Conservation (phyloP, 768 basidiomycete genomes). For the Dacryopinax spathularia region DNA sequence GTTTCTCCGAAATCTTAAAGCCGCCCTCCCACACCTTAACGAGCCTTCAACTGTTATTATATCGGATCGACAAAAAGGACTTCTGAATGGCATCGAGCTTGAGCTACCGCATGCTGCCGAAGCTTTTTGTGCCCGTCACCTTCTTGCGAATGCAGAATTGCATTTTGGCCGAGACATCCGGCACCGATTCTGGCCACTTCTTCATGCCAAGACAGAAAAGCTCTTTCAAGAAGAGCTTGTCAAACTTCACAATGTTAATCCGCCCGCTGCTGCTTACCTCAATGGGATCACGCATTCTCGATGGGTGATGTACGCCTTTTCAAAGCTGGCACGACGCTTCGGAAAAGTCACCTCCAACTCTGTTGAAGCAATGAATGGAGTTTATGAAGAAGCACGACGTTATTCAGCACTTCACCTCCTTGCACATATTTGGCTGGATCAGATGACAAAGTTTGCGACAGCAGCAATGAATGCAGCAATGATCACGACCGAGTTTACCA, state of each 20-base stretch:
- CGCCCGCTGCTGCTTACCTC: background rate
- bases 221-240: background rate
- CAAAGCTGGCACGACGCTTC: background rate
- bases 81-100: background rate
- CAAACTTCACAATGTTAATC: background rate
- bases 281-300: background rate
- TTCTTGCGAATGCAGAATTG: background rate
- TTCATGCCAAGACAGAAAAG: background rate
- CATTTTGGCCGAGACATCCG: background rate
- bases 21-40: background rate
- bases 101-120: background rate
- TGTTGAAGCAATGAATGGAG: background rate
- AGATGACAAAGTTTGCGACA: background rate
- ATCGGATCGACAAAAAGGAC: background rate
- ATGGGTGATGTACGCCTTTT: background rate
- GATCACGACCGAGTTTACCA: background rate
- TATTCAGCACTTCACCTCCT: background rate
- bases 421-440: background rate
- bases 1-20: background rate
- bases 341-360: background rate
- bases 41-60: background rate
- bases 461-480: background rate
- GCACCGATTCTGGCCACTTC: background rate
- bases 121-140: background rate
- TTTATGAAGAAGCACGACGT: background rate